Conservation (phyloP, 2,329 filamentous ascomycete species). For the Trichoderma oligosporum region DNA sequence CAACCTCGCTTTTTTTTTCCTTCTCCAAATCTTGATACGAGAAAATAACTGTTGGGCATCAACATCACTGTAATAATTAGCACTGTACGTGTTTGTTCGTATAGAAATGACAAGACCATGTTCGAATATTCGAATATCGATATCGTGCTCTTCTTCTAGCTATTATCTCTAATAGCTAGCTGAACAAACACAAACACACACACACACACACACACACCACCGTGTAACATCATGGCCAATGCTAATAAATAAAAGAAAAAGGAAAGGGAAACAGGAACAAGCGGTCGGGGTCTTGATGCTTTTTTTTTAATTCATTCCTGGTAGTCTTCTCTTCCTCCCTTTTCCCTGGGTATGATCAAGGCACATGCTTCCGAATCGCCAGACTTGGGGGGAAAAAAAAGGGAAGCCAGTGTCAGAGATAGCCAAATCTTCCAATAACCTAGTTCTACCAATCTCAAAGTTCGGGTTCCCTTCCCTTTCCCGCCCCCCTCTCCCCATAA, state of each 20-base stretch:
- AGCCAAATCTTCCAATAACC: background rate
- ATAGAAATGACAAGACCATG: too few species aligned
- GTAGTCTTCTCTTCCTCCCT: too few species aligned
- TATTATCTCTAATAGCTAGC: background rate
- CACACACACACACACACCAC: background rate
- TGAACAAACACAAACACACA: too few species aligned
- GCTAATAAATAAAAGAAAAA: background rate
- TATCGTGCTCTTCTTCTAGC: background rate
- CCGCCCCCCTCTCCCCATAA: background rate
- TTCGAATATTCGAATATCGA: too few species aligned
- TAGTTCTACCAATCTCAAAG: background rate
- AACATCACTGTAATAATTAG: too few species aligned
- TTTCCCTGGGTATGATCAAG: constrained; percentile 14
- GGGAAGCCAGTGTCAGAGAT: background rate
- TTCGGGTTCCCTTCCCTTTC: background rate
- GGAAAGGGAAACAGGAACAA: background rate
- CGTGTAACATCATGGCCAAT: constrained; percentile 9
- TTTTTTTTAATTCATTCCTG: constrained; percentile 6
- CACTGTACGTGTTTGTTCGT: too few species aligned
- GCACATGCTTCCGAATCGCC: background rate
- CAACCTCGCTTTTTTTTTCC: too few species aligned
- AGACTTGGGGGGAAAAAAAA: background rate
- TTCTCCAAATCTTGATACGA: too few species aligned
- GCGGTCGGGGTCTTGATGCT: background rate
- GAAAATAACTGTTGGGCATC: too few species aligned